phyloP scores from a whole-genome alignment of 352 stramenopile species.

The Globisporangium cystogenes region DNA sequence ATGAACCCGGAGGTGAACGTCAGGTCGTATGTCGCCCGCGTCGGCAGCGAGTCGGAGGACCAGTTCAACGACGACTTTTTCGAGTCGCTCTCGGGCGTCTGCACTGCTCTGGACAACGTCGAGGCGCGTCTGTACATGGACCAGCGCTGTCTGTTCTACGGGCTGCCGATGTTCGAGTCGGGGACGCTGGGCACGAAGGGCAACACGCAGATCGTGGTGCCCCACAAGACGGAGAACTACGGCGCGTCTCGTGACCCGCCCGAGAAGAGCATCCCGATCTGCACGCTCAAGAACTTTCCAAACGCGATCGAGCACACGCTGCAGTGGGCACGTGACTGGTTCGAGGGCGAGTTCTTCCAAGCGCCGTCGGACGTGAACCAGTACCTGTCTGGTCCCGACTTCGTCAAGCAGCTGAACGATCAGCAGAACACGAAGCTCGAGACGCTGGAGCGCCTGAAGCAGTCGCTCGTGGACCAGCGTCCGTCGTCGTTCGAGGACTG shows the following conservation, averaged over 20 bases:
- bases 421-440: slow-evolving; percentile 97
- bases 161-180: slow-evolving; percentile 97
- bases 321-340: slow-evolving; percentile 98
- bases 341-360: slow-evolving; percentile 99
- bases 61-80: slow-evolving; percentile 99
- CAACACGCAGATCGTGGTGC: slow-evolving; percentile 93
- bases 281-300: slow-evolving; percentile 99
- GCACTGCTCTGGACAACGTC: slow-evolving; percentile 98
- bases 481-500: slow-evolving; percentile 96
- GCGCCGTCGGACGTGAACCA: slow-evolving; percentile 94
- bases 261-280: slow-evolving; percentile 99
- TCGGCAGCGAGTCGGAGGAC: slow-evolving; percentile 93
- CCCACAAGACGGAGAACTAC: slow-evolving; percentile 95
- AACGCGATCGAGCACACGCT: slow-evolving; percentile 99
- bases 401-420: slow-evolving; percentile 91
- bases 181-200: slow-evolving; percentile 99
- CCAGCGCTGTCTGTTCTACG: slow-evolving; percentile 95
- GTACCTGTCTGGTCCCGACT: slow-evolving; percentile 82
- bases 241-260: slow-evolving; percentile 96
- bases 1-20: slow-evolving; percentile 98
- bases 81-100: slow-evolving; percentile 92
- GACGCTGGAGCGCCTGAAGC: slow-evolving; percentile 90
- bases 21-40: slow-evolving; percentile 73
- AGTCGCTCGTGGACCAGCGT: slow-evolving; percentile 90
- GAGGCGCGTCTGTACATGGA: slow-evolving; percentile 98